A percentile compares a stretch with the other conserved stretches of the same genome.
phyloP scores from a whole-genome alignment of 208 protist genomes.

The Leishmania arabica region DNA sequence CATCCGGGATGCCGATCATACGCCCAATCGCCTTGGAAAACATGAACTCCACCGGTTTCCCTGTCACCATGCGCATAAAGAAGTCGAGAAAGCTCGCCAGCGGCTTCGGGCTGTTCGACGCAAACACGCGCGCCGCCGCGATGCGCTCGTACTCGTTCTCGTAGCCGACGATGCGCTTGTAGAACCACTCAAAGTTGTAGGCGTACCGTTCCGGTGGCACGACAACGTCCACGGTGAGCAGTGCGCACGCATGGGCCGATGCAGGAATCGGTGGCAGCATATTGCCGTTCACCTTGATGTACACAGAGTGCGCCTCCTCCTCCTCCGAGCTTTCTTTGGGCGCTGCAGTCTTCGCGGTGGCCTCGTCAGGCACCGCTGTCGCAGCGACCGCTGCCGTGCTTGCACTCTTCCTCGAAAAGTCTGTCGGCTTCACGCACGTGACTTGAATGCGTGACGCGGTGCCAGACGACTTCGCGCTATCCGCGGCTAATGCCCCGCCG shows the following conservation, averaged over 20 bases:
- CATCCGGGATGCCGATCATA: conserved; percentile 59
- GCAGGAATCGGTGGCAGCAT: conserved; percentile 48
- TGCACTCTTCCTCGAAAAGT: background rate
- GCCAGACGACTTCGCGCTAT: conserved; percentile 4
- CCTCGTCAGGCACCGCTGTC: background rate
- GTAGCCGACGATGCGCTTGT: conserved; percentile 69
- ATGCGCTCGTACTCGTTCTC: conserved; percentile 79
- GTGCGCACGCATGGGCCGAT: conserved; percentile 51
- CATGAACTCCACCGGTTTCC: conserved; percentile 58
- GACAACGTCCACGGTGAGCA: conserved; percentile 74
- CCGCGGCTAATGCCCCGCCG: background rate
- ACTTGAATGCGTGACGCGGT: conserved; percentile 25
- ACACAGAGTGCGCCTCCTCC: conserved; percentile 12
- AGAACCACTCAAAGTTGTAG: conserved; percentile 79
- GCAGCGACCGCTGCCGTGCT: background rate
- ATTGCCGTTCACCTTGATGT: conserved; percentile 43
- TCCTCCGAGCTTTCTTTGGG: background rate
- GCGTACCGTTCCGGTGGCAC: conserved; percentile 70
- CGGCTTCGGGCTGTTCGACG: conserved; percentile 45
- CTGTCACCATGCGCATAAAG: conserved; percentile 70
- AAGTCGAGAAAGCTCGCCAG: conserved; percentile 60
- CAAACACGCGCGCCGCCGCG: conserved; percentile 67
- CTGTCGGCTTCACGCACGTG: conserved; percentile 13
- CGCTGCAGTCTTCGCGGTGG: background rate
- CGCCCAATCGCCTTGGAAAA: conserved; percentile 45